A percentile compares a stretch with the other conserved stretches of the same genome.
Conservation (phyloP, 2,329 filamentous ascomycete species). For the Botrytis galanthina region DNA sequence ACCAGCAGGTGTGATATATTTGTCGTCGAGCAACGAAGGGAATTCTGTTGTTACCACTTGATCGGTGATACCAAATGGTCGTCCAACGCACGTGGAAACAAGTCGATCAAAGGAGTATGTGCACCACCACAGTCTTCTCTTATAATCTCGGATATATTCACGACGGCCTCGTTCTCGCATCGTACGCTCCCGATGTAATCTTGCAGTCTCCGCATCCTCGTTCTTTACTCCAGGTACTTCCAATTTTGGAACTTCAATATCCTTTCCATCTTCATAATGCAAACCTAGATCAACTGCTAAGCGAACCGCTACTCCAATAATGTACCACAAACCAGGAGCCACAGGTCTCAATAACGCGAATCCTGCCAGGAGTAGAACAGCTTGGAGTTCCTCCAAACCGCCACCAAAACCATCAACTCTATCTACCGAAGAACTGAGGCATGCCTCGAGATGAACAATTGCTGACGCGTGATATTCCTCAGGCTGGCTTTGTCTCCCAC, state of each 20-base stretch:
- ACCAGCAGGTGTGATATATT: constrained; percentile 78
- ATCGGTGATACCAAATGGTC: constrained; percentile 93
- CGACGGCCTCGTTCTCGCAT: constrained; percentile 61
- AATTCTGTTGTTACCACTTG: constrained; percentile 95
- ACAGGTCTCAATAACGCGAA: constrained; percentile 90
- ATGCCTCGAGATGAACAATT: constrained; percentile 86
- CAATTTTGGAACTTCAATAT: constrained; percentile 58
- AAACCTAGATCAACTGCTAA: constrained; percentile 88
- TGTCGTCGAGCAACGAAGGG: constrained; percentile 83
- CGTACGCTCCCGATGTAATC: constrained; percentile 39
- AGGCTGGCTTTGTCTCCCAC: constrained; percentile 63
- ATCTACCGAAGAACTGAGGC: constrained; percentile 61
- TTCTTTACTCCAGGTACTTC: constrained; percentile 41
- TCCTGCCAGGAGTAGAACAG: constrained; percentile 84
- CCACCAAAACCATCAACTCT: constrained; percentile 67
- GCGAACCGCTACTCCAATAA: constrained; percentile 88
- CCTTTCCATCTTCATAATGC: constrained; percentile 84
- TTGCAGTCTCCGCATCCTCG: constrained; percentile 35
- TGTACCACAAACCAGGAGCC: constrained; percentile 94
- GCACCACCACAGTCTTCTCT: constrained; percentile 92
- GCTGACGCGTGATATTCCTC: constrained; percentile 97
- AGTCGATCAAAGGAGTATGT: constrained; percentile 94
- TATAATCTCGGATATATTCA: constrained; percentile 82
- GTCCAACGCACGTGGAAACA: constrained; percentile 88
- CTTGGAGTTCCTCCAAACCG: constrained; percentile 89